Percentiles rank a stretch among this genome's conserved stretches.
Evolutionary conservation across 2,329 filamentous ascomycete species (phyloP).

Genomic region (Fusarium sp.): DNA sequence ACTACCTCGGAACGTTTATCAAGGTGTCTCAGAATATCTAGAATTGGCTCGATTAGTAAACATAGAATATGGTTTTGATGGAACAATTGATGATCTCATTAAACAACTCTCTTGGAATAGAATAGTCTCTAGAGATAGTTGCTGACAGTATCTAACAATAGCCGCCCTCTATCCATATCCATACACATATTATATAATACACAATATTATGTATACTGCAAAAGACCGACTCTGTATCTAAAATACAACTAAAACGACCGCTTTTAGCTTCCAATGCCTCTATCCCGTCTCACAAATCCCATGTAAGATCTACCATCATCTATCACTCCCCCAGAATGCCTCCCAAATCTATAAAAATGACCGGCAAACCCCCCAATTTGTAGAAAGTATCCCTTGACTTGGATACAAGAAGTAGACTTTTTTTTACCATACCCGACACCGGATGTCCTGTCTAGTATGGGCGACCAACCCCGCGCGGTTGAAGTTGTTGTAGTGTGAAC

Average conservation of each 20-base stretch:
- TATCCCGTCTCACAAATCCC: conserved; percentile 2
- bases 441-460: conserved; percentile 32
- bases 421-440: conserved; percentile 22
- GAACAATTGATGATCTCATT: no score
- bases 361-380: conserved; percentile 7
- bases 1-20: conserved; percentile 25
- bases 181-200: conserved; percentile 14
- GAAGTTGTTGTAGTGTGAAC: conserved; percentile 5
- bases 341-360: conserved; percentile 28
- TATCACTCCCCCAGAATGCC: conserved; percentile 6
- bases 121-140: neutral
- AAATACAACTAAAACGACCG: conserved; percentile 5
- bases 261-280: conserved; percentile 1
- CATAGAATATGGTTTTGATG: no score
- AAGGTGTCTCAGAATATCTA: neutral
- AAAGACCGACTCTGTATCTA: neutral
- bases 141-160: neutral
- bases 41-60: no score
- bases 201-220: neutral
- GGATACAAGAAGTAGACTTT: conserved; percentile 11
- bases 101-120: neutral
- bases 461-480: conserved; percentile 18
- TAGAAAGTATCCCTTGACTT: conserved; percentile 14
- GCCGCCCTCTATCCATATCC: neutral
- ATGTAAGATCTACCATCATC: neutral